Conservation (phyloP, 2,329 filamentous ascomycete genomes). For the Fusarium transvaalense region DNA sequence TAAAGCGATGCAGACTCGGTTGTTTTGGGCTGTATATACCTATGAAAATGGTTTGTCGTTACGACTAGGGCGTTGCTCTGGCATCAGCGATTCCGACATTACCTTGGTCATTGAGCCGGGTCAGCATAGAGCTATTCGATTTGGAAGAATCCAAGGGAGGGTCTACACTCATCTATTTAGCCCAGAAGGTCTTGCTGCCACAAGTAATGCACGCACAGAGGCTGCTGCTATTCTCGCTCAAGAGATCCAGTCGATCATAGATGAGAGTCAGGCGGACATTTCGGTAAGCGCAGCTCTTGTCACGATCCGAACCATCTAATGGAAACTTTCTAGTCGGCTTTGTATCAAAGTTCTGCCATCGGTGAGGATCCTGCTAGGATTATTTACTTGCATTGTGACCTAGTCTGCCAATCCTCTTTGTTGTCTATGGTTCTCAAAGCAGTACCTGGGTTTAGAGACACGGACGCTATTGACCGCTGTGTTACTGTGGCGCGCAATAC, state of each 20-base stretch:
- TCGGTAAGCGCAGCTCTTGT: slow-evolving; percentile 2
- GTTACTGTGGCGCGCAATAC: slow-evolving; percentile 51
- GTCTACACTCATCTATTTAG: slow-evolving; percentile 54
- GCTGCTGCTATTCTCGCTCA: slow-evolving; percentile 5
- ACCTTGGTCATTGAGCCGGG: slow-evolving; percentile 33
- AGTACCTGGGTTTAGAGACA: slow-evolving; percentile 1
- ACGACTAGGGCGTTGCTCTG: slow-evolving; percentile 52
- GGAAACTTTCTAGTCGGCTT: slow-evolving; percentile 3
- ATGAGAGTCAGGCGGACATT: slow-evolving; percentile 22
- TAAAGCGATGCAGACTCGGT: not conserved
- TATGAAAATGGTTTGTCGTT: slow-evolving; percentile 55
- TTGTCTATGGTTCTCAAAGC: slow-evolving; percentile 53
- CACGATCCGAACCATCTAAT: not conserved
- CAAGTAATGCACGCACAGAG: not conserved
- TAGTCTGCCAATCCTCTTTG: slow-evolving; percentile 53
- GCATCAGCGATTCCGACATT: slow-evolving; percentile 52
- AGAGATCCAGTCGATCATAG: slow-evolving; percentile 26
- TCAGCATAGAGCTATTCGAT: slow-evolving; percentile 35
- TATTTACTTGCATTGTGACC: slow-evolving; percentile 51
- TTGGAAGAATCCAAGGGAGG: slow-evolving; percentile 49
- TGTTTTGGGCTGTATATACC: slow-evolving; percentile 55
- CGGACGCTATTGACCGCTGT: slow-evolving; percentile 43
- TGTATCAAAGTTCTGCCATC: not conserved
- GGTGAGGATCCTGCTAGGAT: slow-evolving; percentile 44
- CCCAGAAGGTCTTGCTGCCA: slow-evolving; percentile 13